Evolutionary conservation across 1,284 basidiomycete species (phyloP), one percentile per base, ranked within the genome.

Genomic region (Boletus sp.): DNA sequence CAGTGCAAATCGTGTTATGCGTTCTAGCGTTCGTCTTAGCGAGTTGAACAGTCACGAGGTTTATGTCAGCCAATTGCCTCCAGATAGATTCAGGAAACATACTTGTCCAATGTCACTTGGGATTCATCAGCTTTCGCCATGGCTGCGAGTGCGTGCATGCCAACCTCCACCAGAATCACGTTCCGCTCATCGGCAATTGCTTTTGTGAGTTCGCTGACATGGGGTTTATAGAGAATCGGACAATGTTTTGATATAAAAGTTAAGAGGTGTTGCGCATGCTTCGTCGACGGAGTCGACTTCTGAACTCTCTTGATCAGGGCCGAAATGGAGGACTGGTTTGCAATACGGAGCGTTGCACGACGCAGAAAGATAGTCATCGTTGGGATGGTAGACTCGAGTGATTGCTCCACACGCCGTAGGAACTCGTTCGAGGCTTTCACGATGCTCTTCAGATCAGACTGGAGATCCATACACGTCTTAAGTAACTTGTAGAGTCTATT

Each of bases 261-360:
- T 44, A 89, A 64, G 26, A 85, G 66, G 3, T 64, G 66, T 49
- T 73, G 69, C 0, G 84, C 80, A 48, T 77, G 72, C 16, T 68
- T 69, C 14, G 71, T 69, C 32, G 66, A 64, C 9, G 67, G 69
- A 22, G 70, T 63, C 16, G 69, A 69, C 49, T 76, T 76, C 50
- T 82, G 77, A 2, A 93, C 61, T 8, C 82, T 79, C 58, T 84
- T 80, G 47, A 89, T 65, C 32, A 99, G 76, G 0, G 84, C 84
- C 0, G 92, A 84, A 17, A 99, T 78, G 1, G 88, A 88, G 0
- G 92, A 91, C 40, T 86, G 81, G 62, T 96, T 96, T 60, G 95
- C 60, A 50, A 94, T 74, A 43, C 84, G 80, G 52, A 88, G 82
- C 30, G 78, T 81, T 3, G 82, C 81, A 22, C 82, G 78, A 23